A percentile compares a stretch with the other conserved stretches of the same genome.
These are phyloP conservation scores for Xylariaceae sp. DNA, from an alignment of 2,329 filamentous ascomycete species.

Conservation along the genomic window DNA sequence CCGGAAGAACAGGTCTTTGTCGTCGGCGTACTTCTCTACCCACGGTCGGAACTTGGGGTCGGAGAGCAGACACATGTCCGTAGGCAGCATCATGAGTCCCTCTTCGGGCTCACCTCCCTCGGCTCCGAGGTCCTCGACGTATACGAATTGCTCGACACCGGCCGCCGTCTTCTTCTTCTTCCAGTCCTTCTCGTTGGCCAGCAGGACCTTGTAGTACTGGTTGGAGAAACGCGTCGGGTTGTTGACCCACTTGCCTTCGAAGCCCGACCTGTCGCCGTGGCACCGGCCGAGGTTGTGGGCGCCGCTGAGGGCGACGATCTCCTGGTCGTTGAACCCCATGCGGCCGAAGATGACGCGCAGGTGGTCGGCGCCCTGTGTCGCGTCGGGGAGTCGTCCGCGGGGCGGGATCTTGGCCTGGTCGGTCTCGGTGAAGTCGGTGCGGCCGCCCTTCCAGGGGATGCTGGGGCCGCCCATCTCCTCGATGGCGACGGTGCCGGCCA, in stretches of 20 bases:
- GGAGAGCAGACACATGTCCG: slow-evolving; percentile 52
- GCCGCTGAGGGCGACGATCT: slow-evolving; percentile 85
- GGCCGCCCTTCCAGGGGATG: slow-evolving; percentile 51
- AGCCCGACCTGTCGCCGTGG: slow-evolving; percentile 28
- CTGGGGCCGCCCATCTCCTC: slow-evolving; percentile 55
- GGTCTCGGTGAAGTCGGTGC: slow-evolving; percentile 46
- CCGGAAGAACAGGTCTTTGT: slow-evolving; percentile 57
- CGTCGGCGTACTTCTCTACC: slow-evolving; percentile 54
- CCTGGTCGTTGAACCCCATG: slow-evolving; percentile 94
- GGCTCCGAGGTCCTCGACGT: slow-evolving; percentile 49
- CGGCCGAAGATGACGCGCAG: slow-evolving; percentile 84
- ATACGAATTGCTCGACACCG: slow-evolving; percentile 46
- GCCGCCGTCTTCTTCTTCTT: slow-evolving; percentile 25
- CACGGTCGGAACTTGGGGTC: slow-evolving; percentile 49
- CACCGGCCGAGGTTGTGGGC: slow-evolving; percentile 83
- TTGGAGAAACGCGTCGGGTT: slow-evolving; percentile 35
- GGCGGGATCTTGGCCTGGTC: slow-evolving; percentile 44
- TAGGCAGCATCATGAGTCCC: slow-evolving; percentile 62
- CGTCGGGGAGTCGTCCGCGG: slow-evolving; percentile 65
- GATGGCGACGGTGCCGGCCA: slow-evolving; percentile 55
- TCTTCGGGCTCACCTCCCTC: slow-evolving; percentile 44
- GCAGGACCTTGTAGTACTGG: slow-evolving; percentile 32
- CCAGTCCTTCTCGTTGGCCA: slow-evolving; percentile 30
- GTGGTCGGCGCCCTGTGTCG: slow-evolving; percentile 69
- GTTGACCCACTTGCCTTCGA: slow-evolving; percentile 34